Conservation (phyloP, 129 eudicot species). For the Kitagawia praeruptora region DNA sequence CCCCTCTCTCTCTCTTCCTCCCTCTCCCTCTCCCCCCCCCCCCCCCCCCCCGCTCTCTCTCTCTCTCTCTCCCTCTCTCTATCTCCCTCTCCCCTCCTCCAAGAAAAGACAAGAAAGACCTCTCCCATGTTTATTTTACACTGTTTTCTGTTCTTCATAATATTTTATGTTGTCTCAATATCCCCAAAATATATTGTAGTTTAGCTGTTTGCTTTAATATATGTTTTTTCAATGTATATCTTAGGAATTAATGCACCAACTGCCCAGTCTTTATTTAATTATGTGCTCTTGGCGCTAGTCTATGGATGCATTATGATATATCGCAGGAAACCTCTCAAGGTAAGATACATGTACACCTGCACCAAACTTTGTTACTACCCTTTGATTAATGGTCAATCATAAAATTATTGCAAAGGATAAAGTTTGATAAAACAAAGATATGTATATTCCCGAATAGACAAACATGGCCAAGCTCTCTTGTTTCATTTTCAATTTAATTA, state of each 20-base stretch:
- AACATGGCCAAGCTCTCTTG: neutral
- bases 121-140: no score
- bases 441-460: neutral
- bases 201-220: neutral
- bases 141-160: neutral
- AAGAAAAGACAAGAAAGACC: no score
- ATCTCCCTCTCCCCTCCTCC: no score
- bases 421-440: no score
- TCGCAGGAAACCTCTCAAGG: constrained; percentile 56
- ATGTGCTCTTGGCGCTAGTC: constrained; percentile 59
- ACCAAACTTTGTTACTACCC: neutral
- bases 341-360: constrained; percentile 18
- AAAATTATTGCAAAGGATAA: no score
- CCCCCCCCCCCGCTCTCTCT: no score
- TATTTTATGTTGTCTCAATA: neutral
- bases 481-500: neutral
- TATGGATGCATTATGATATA: constrained; percentile 60
- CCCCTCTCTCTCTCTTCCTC: no score
- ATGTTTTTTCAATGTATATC: constrained; percentile 1
- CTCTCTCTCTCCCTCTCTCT: no score
- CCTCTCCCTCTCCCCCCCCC: no score
- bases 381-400: neutral
- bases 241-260: constrained; percentile 94
- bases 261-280: constrained; percentile 76
- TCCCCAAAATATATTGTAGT: no score